Evolutionary conservation across 1,139 yeast genomes (phyloP).

Genomic region (Candida smagusa): DNA sequence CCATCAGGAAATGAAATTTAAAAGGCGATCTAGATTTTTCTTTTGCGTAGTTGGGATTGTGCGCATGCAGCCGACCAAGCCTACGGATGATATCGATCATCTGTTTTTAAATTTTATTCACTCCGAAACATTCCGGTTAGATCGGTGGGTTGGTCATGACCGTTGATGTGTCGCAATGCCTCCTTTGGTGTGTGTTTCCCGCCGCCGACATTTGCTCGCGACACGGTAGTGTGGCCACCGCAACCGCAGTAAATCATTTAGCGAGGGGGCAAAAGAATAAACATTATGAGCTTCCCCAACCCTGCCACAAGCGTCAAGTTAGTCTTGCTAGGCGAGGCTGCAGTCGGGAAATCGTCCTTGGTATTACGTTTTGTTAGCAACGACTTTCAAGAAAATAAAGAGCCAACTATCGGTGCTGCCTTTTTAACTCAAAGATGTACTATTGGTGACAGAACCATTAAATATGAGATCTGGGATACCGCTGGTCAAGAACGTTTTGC

Average conservation of each 20-base stretch:
- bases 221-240: neutral
- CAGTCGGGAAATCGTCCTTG: conserved; percentile 93
- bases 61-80: neutral
- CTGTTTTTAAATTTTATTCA: too few species aligned
- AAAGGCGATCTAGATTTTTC: neutral
- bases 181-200: too few species aligned
- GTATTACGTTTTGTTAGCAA: conserved; percentile 91
- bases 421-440: conserved; percentile 93
- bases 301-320: conserved; percentile 78
- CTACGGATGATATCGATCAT: neutral
- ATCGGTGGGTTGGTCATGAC: too few species aligned
- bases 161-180: too few species aligned
- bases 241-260: neutral
- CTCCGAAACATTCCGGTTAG: too few species aligned
- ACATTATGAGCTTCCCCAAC: conserved; percentile 32
- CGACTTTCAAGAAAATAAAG: conserved; percentile 94
- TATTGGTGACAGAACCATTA: conserved; percentile 84
- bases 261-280: conserved; percentile 2
- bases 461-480: conserved; percentile 98
- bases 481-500: conserved; percentile 99
- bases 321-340: conserved; percentile 93
- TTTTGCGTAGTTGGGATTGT: neutral
- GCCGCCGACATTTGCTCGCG: neutral
- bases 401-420: conserved; percentile 98
- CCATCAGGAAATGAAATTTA: neutral